phyloP scores from a whole-genome alignment of 1,284 basidiomycete genomes.

The Athelia psychrophila region DNA sequence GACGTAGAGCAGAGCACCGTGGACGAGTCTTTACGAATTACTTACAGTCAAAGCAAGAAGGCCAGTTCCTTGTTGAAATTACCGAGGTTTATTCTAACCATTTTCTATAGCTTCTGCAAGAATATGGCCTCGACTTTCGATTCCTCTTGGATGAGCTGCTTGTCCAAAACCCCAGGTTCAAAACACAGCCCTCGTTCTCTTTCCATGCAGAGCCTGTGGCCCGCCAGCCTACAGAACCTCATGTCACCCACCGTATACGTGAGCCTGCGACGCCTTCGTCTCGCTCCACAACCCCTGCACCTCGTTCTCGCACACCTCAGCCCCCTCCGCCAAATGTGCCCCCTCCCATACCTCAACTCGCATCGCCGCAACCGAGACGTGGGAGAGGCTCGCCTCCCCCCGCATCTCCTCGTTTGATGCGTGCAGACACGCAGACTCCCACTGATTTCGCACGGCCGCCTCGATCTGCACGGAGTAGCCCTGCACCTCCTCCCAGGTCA shows the following conservation, averaged over 20 bases:
- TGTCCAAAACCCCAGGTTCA: slow-evolving; percentile 44
- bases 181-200: slow-evolving; percentile 27
- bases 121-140: slow-evolving; percentile 91
- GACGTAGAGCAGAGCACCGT: slow-evolving; percentile 69
- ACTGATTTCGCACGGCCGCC: slow-evolving; percentile 23
- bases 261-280: slow-evolving; percentile 16
- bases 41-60: slow-evolving; percentile 77
- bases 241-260: slow-evolving; percentile 20
- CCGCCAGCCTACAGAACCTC: slow-evolving; percentile 18
- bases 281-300: neutral
- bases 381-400: slow-evolving; percentile 8
- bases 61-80: slow-evolving; percentile 31
- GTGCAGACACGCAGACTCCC: neutral
- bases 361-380: slow-evolving; percentile 2
- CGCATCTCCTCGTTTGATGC: neutral
- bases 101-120: slow-evolving; percentile 71
- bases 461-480: slow-evolving; percentile 29
- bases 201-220: slow-evolving; percentile 32
- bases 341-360: slow-evolving; percentile 3
- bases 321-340: slow-evolving; percentile 6
- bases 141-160: slow-evolving; percentile 79
- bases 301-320: neutral
- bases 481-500: slow-evolving; percentile 58
- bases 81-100: slow-evolving; percentile 1
- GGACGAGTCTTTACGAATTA: slow-evolving; percentile 75